Conservation (phyloP, 441 rosid species). For the Raphanus hybrid region DNA sequence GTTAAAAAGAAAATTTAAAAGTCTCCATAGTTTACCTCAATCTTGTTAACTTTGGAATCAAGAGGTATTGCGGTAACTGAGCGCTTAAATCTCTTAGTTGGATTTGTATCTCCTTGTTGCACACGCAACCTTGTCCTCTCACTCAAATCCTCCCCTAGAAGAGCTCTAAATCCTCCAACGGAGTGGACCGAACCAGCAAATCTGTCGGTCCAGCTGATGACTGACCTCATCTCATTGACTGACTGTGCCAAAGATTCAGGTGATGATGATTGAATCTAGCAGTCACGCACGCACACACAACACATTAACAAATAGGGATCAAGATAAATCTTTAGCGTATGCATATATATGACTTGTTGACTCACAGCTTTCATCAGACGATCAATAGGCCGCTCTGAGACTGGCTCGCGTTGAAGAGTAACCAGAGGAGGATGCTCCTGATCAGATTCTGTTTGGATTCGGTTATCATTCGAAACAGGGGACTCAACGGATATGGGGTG, state of each 20-base stretch:
- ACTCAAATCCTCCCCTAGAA: conserved; percentile 42
- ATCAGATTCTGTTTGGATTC: not conserved
- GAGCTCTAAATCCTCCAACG: conserved; percentile 29
- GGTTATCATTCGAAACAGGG: conserved; percentile 3
- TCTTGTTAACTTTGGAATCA: conserved; percentile 31
- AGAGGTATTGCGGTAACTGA: conserved; percentile 18
- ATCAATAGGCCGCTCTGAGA: conserved; percentile 41
- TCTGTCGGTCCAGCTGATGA: conserved; percentile 35
- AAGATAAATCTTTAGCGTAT: not conserved
- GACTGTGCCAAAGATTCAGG: conserved; percentile 35
- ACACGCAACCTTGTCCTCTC: conserved; percentile 11
- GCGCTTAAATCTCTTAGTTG: conserved; percentile 26
- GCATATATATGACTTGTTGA: conserved; percentile 1
- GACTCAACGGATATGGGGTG: conserved; percentile 29
- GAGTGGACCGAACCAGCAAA: conserved; percentile 30
- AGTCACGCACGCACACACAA: not conserved
- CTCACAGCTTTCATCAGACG: conserved; percentile 51
- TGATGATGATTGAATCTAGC: conserved; percentile 42
- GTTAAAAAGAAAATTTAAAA: not conserved
- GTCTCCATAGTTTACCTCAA: conserved; percentile 36
- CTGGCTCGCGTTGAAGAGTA: not conserved
- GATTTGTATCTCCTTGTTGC: conserved; percentile 24
- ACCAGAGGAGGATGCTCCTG: not conserved
- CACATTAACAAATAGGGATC: not conserved
- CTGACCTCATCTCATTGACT: conserved; percentile 42